Percentiles rank a stretch among this genome's conserved stretches.
phyloP scores from a whole-genome alignment of 108 stramenopile genomes.

The Bacterosira constricta region DNA sequence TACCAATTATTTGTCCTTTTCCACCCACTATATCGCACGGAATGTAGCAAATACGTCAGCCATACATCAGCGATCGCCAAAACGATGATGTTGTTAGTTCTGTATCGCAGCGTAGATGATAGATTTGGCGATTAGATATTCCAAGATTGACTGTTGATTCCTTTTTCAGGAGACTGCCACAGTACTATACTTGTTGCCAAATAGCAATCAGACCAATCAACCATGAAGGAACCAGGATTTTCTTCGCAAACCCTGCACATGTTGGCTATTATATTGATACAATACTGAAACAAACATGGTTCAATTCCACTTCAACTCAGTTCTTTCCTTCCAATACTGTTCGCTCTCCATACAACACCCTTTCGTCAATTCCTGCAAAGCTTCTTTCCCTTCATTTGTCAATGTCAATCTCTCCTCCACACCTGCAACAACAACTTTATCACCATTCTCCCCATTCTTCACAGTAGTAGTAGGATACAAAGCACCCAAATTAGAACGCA shows the following conservation, averaged over 20 bases:
- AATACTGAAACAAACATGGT: no score
- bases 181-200: not conserved
- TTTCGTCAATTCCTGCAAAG: conserved; percentile 60
- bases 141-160: no score
- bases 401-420: conserved; percentile 47
- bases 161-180: no score
- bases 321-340: conserved; percentile 68
- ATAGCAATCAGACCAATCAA: not conserved
- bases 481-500: conserved; percentile 64
- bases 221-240: not conserved
- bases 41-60: no score
- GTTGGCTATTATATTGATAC: not conserved
- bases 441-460: not conserved
- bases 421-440: not conserved
- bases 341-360: conserved; percentile 60
- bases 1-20: no score
- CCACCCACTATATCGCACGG: no score
- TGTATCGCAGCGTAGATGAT: no score
- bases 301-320: conserved; percentile 71
- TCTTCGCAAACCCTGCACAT: not conserved
- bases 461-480: not conserved
- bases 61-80: no score
- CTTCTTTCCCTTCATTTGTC: conserved; percentile 12
- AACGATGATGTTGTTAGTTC: no score
- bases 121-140: no score